Conservation (phyloP, 2,329 filamentous ascomycete species). For the Pseudocercospora ulei region DNA sequence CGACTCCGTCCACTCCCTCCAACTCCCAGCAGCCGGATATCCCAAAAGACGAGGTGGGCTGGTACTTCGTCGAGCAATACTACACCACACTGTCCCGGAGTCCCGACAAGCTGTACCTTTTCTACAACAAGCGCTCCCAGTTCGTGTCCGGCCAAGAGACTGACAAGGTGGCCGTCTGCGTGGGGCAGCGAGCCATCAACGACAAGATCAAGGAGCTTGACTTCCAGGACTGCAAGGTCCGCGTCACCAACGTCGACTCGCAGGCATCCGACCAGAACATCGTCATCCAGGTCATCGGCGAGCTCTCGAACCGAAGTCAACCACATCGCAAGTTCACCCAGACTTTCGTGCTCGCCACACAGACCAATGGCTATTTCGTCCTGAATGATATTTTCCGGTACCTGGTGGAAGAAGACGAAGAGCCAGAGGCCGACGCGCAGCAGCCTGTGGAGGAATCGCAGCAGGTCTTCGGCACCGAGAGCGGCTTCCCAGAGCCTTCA, state of each 20-base stretch:
- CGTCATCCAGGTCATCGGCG: conserved; percentile 94
- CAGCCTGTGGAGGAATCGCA: conserved; percentile 32
- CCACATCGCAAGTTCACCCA: conserved; percentile 94
- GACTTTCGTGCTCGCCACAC: conserved; percentile 92
- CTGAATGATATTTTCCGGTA: conserved; percentile 97
- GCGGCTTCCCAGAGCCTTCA: conserved; percentile 37
- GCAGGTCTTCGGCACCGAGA: conserved; percentile 30
- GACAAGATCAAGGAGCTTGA: conserved; percentile 87
- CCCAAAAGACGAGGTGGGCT: conserved; percentile 88
- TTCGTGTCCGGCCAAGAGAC: conserved; percentile 89
- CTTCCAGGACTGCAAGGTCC: conserved; percentile 96
- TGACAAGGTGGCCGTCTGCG: conserved; percentile 73
- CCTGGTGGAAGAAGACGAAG: conserved; percentile 73
- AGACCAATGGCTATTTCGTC: conserved; percentile 95
- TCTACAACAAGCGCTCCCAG: conserved; percentile 93
- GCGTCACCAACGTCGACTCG: conserved; percentile 93
- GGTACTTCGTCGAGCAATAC: conserved; percentile 99
- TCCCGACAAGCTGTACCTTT: conserved; percentile 89
- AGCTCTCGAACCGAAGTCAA: conserved; percentile 86
- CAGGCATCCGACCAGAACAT: conserved; percentile 89
- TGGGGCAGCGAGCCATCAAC: conserved; percentile 82
- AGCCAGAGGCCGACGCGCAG: conserved; percentile 40
- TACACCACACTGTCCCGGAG: conserved; percentile 94
- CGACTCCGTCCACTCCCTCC: conserved; percentile 22
- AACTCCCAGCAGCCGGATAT: conserved; percentile 37